These are phyloP conservation scores for Yarrowia keelungensis DNA, from an alignment of 805 yeast species.

Conservation along the genomic window DNA sequence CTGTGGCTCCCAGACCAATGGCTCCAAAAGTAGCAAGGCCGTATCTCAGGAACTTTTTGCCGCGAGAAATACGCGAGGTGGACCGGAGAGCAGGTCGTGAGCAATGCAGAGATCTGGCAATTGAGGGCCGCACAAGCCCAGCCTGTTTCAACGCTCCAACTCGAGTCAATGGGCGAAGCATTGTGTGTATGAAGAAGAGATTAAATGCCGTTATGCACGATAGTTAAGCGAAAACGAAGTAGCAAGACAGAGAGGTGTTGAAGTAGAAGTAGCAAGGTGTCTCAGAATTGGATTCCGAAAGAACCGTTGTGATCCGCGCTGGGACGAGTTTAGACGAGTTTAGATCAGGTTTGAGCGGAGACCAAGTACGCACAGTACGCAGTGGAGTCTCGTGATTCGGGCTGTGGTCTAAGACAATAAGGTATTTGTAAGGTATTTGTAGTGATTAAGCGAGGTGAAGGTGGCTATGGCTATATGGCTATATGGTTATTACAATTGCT, in stretches of 20 bases:
- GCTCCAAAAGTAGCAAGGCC: slow-evolving; percentile 39
- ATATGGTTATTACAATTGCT: too few species aligned
- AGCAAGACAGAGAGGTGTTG: neutral
- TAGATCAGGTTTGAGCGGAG: neutral
- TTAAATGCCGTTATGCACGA: slow-evolving; percentile 5
- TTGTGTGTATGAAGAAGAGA: neutral
- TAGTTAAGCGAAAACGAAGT: neutral
- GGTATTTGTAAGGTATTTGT: neutral
- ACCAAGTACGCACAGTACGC: too few species aligned
- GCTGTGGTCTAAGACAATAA: neutral
- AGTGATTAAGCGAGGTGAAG: too few species aligned
- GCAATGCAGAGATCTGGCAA: neutral
- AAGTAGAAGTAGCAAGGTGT: slow-evolving; percentile 1
- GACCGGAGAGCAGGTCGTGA: slow-evolving; percentile 1
- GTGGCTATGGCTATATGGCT: too few species aligned
- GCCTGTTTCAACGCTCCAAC: neutral
- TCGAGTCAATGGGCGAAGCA: slow-evolving; percentile 17
- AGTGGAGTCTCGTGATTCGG: neutral
- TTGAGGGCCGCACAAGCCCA: neutral
- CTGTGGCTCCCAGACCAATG: slow-evolving; percentile 42
- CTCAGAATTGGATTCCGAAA: neutral
- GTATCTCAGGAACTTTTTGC: neutral
- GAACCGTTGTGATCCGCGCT: neutral
- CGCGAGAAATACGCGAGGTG: neutral
- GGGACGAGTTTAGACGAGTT: neutral